These are phyloP conservation scores for Dispira simplex DNA, from an alignment of 192 early-diverging fungal species.

Conservation along the genomic window DNA sequence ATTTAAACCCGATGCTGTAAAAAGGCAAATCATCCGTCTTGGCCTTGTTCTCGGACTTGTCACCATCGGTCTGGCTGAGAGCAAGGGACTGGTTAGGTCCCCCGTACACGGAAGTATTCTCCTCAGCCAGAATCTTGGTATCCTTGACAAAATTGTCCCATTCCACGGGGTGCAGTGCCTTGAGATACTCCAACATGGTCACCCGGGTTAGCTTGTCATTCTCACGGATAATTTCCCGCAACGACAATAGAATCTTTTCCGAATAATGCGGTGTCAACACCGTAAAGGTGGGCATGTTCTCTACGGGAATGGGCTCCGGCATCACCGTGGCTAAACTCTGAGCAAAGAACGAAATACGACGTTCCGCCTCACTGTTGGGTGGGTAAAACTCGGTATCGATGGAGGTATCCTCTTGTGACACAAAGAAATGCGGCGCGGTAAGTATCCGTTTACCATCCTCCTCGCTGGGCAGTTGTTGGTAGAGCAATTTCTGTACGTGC, in stretches of 20 bases:
- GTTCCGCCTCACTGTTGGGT: conserved; percentile 60
- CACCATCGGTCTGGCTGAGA: conserved; percentile 13
- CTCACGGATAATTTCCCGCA: conserved; percentile 72
- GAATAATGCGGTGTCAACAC: conserved; percentile 75
- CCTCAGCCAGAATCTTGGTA: conserved; percentile 61
- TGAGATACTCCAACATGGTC: conserved; percentile 66
- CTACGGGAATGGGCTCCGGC: conserved; percentile 60
- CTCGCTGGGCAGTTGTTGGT: conserved; percentile 51
- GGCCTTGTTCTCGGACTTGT: conserved; percentile 39
- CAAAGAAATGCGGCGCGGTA: conserved; percentile 62
- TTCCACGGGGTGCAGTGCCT: conserved; percentile 61
- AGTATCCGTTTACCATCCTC: conserved; percentile 48
- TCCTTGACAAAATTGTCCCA: conserved; percentile 89
- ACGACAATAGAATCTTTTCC: conserved; percentile 67
- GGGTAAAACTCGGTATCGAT: conserved; percentile 58
- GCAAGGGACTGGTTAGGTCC: conserved; percentile 22
- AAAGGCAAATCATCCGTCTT: conserved; percentile 70
- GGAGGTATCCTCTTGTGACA: conserved; percentile 55
- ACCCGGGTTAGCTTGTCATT: conserved; percentile 66
- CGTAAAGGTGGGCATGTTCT: conserved; percentile 74
- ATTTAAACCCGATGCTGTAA: conserved; percentile 70
- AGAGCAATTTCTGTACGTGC: conserved; percentile 55
- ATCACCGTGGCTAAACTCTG: conserved; percentile 69
- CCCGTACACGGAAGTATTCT: conserved; percentile 36
- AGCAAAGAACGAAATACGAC: conserved; percentile 74